These are phyloP conservation scores for Candida anglica DNA, from an alignment of 805 yeast species.

Conservation along the genomic window DNA sequence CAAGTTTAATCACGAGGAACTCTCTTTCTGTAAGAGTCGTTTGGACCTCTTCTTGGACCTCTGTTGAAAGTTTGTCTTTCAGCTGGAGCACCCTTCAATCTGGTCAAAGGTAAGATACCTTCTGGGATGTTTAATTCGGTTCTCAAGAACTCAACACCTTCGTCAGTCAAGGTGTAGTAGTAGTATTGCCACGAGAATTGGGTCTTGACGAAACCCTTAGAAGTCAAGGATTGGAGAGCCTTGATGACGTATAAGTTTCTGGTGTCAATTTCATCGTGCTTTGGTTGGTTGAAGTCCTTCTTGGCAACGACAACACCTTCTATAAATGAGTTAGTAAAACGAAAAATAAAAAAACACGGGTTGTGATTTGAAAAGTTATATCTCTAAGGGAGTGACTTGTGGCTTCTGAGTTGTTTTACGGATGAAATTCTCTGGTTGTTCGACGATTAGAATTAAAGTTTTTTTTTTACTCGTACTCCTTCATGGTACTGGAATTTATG, in stretches of 20 bases:
- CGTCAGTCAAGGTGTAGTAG: slow-evolving; percentile 99
- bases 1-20: slow-evolving; percentile 40
- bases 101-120: slow-evolving; percentile 97
- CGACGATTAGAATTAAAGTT: too few species aligned
- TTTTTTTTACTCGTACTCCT: too few species aligned
- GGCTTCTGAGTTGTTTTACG: too few species aligned
- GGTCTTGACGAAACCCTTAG: slow-evolving; percentile 98
- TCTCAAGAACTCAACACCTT: slow-evolving; percentile 98
- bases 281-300: slow-evolving; percentile 96
- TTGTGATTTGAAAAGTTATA: too few species aligned
- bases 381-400: too few species aligned
- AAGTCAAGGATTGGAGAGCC: slow-evolving; percentile 98
- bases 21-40: slow-evolving; percentile 75
- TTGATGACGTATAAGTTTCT: slow-evolving; percentile 96
- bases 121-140: slow-evolving; percentile 98
- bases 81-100: slow-evolving; percentile 92
- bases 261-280: slow-evolving; percentile 98
- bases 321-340: slow-evolving; percentile 42
- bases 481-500: too few species aligned
- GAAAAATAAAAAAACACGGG: not conserved
- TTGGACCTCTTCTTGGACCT: slow-evolving; percentile 32
- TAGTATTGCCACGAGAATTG: slow-evolving; percentile 99
- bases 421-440: too few species aligned
- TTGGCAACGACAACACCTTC: slow-evolving; percentile 99
- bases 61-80: slow-evolving; percentile 54